Evolutionary conservation across 2,329 filamentous ascomycete genomes (phyloP), one percentile per base, ranked within the genome.

Genomic region (Cyphellophora attinorum): DNA sequence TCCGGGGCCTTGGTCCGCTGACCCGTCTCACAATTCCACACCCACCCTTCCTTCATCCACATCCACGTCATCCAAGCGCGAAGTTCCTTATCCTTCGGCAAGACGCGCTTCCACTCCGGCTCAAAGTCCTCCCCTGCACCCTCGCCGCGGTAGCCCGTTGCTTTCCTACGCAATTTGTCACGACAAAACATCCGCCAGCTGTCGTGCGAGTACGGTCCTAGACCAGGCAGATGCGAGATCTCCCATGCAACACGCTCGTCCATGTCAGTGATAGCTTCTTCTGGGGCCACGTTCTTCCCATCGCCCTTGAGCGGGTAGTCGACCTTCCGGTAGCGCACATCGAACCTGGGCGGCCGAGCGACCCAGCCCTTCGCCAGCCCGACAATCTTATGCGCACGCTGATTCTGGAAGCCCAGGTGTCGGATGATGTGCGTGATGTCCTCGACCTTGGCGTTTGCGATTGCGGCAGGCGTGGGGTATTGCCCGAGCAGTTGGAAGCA

Each of bases 161-260:
- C 75, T 12, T 77, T 57, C 0, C 76, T 79, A 5, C 86, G 71
- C 15, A 93, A 57, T 19, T 70, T 66, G 54, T 95, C 88, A 2
- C 88, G 75, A 54, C 85, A 94, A 57, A 95, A 95, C 44, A 95
- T 94, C 3, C 88, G 76, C 83, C 85, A 95, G 51, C 81, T 88
- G 57, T 95, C 88, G 31, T 89, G 65, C 0, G 85, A 82, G 56
- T 95, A 95, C 2, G 76, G 68, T 11, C 86, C 84, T 36, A 70
- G 55, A 35, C 84, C 78, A 0, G 85, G 86, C 38, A 95, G 63
- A 55, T 93, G 84, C 0, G 81, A 85, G 40, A 94, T 81, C 51
- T 95, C 88, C 78, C 85, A 93, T 0, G 73, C 71, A 4, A 72
- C 67, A 1, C 63, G 59, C 8, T 67, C 63, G 27, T 61, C 61